Evolutionary conservation across 2,329 filamentous ascomycete species (phyloP).

Genomic region (Xylariaceae sp.): DNA sequence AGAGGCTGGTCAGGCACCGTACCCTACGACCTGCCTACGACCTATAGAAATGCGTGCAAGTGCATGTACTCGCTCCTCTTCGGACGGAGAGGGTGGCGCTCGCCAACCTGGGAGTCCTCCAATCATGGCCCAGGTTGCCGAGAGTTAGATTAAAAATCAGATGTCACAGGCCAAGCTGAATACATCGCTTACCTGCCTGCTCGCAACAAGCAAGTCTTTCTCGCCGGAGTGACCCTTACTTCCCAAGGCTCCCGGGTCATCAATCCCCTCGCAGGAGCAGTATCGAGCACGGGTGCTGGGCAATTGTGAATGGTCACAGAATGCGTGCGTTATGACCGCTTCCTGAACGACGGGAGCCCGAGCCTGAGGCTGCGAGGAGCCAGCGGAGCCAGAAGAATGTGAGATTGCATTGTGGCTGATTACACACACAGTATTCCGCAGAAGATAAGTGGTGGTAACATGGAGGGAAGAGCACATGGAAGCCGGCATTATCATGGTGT

Average conservation of each 20-base stretch:
- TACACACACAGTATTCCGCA: neutral
- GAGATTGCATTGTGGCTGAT: neutral
- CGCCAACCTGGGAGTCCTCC: neutral
- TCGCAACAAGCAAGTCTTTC: neutral
- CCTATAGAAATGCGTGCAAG: neutral
- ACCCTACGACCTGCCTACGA: neutral
- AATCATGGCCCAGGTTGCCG: conserved; percentile 7
- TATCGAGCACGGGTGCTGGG: neutral
- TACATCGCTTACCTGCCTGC: neutral
- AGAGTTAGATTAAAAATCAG: conserved; percentile 5
- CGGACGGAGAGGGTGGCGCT: conserved; percentile 13
- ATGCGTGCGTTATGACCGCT: too few species aligned
- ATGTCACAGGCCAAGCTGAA: conserved; percentile 8
- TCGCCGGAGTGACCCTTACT: conserved; percentile 1
- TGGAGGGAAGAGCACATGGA: too few species aligned
- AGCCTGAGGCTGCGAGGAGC: too few species aligned
- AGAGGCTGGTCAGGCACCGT: neutral
- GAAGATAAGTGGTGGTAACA: too few species aligned
- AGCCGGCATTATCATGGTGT: neutral
- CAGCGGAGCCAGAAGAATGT: neutral
- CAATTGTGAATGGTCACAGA: neutral
- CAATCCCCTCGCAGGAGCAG: neutral
- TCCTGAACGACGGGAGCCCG: too few species aligned
- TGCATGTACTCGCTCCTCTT: neutral
- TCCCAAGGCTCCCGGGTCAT: neutral